Evolutionary conservation across 176 grass and related monocot genomes (phyloP).

Genomic region (Triticum urartu): DNA sequence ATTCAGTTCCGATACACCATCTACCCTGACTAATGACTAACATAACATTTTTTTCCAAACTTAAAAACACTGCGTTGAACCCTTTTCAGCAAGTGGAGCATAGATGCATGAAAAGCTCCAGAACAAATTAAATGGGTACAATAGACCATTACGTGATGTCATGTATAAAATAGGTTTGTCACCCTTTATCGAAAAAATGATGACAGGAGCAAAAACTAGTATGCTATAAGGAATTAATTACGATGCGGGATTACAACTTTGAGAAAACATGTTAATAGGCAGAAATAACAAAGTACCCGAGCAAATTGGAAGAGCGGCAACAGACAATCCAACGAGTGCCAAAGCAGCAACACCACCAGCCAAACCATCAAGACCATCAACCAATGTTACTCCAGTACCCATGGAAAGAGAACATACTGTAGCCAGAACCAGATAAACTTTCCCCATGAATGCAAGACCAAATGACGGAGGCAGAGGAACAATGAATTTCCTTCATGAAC

Average conservation of each 20-base stretch:
- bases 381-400: conserved; percentile 65
- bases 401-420: conserved; percentile 60
- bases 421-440: conserved; percentile 67
- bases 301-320: conserved; percentile 67
- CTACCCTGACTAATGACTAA: not conserved
- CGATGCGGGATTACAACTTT: not conserved
- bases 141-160: not conserved
- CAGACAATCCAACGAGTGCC: conserved; percentile 75
- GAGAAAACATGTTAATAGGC: conserved; percentile 2
- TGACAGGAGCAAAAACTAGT: conserved; percentile 12
- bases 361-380: conserved; percentile 88
- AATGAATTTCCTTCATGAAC: conserved; percentile 81
- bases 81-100: not conserved
- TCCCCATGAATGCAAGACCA: conserved; percentile 75
- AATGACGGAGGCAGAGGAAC: conserved; percentile 78
- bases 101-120: not conserved
- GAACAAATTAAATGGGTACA: not conserved
- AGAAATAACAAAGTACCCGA: conserved; percentile 31
- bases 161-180: not conserved
- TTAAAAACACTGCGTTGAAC: not conserved
- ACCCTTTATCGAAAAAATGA: too few species aligned
- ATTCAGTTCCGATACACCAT: not conserved
- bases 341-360: conserved; percentile 82
- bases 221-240: not conserved
- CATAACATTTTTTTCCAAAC: not conserved